These are phyloP conservation scores for Ensete ventricosum DNA, from an alignment of 176 grass and related monocot genomes.

Conservation along the genomic window DNA sequence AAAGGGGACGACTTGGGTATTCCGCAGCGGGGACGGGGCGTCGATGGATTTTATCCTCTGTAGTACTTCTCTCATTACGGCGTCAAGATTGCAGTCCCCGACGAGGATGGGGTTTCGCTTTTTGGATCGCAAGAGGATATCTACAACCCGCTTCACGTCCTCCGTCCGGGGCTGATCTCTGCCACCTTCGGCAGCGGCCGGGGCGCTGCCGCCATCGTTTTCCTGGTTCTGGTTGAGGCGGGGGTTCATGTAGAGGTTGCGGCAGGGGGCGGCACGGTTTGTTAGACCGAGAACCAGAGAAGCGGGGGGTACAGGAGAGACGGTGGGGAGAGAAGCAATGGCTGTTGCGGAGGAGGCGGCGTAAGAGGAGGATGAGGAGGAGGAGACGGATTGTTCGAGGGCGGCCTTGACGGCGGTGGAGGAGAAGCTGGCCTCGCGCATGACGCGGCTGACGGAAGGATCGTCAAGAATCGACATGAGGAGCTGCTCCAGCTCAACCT, in stretches of 20 bases:
- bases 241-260: constrained; percentile 25
- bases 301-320: neutral
- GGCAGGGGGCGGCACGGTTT: neutral
- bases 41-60: constrained; percentile 13
- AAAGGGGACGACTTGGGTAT: constrained; percentile 13
- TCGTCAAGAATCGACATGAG: constrained; percentile 27
- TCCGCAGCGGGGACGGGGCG: neutral
- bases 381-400: constrained; percentile 20
- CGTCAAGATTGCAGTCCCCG: constrained; percentile 12
- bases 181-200: neutral
- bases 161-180: neutral
- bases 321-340: neutral
- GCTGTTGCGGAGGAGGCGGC: neutral
- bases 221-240: constrained; percentile 17
- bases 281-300: neutral
- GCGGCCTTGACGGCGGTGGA: constrained; percentile 21
- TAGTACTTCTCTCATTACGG: constrained; percentile 6
- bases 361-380: neutral
- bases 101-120: constrained; percentile 28
- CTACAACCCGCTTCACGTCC: constrained; percentile 12
- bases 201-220: neutral
- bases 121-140: constrained; percentile 17
- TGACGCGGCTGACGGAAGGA: constrained; percentile 28
- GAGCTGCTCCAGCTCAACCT: constrained; percentile 26
- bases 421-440: constrained; percentile 27